phyloP scores from a whole-genome alignment of 169 alveolate genomes.

The Plasmodium cynomolgi region DNA sequence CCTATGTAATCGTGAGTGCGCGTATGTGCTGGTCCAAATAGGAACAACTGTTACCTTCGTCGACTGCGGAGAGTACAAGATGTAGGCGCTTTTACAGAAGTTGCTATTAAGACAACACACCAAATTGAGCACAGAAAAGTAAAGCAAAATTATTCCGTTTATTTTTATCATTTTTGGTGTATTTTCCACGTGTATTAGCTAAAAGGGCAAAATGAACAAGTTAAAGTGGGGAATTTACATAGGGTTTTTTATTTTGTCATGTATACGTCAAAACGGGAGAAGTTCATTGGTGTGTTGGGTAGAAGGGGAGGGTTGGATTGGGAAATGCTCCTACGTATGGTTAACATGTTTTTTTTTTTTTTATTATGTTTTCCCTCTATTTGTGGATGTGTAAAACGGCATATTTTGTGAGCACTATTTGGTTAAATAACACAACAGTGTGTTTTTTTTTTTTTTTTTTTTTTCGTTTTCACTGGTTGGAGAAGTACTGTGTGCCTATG shows the following conservation, averaged over 20 bases:
- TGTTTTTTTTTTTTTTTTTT: background rate
- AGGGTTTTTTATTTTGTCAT: background rate
- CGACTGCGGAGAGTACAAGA: slow-evolving; percentile 37
- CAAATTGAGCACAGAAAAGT: slow-evolving; percentile 18
- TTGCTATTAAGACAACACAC: slow-evolving; percentile 62
- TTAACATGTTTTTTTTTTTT: background rate
- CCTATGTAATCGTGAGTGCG: background rate
- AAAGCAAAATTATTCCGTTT: slow-evolving; percentile 33
- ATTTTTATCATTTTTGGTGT: slow-evolving; percentile 43
- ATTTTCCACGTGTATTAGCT: background rate
- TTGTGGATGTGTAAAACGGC: background rate
- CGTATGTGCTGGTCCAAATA: background rate
- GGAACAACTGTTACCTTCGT: slow-evolving; percentile 28
- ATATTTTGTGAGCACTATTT: background rate
- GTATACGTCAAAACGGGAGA: background rate
- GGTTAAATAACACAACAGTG: background rate
- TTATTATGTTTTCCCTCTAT: background rate
- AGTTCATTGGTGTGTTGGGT: background rate
- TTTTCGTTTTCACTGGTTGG: background rate
- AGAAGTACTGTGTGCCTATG: background rate
- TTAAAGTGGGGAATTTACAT: background rate
- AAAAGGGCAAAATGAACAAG: background rate
- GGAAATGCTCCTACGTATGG: background rate
- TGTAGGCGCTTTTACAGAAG: slow-evolving; percentile 58
- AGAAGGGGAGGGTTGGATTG: background rate